A percentile compares a stretch with the other conserved stretches of the same genome.
phyloP scores from a whole-genome alignment of 257 asterid species.

The Primulina huaijiensis region DNA sequence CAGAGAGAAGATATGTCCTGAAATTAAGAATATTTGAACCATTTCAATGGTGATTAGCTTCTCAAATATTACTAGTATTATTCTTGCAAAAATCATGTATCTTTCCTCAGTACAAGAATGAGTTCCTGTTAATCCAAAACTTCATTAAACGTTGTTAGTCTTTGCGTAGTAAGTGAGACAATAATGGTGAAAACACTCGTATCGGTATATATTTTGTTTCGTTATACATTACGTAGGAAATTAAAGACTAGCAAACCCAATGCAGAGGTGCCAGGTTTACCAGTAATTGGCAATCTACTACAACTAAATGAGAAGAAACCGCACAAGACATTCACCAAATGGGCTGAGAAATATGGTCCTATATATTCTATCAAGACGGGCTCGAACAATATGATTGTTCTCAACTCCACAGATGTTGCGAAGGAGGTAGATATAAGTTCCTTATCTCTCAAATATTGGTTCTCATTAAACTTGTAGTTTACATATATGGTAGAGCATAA shows the following conservation, averaged over 20 bases:
- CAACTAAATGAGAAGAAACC: conserved; percentile 75
- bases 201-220: not conserved
- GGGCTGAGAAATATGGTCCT: conserved; percentile 69
- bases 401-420: conserved; percentile 47
- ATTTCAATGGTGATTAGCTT: too few species aligned
- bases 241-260: conserved; percentile 19
- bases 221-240: not conserved
- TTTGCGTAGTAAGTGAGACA: too few species aligned
- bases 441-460: not conserved
- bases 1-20: too few species aligned
- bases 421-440: conserved; percentile 48
- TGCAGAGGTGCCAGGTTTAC: conserved; percentile 67
- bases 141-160: not conserved
- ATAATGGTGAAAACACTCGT: not conserved
- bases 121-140: not conserved
- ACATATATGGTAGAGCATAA: not conserved
- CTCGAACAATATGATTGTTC: conserved; percentile 43
- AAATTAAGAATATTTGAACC: too few species aligned
- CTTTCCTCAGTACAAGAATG: not conserved
- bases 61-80: too few species aligned
- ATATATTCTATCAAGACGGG: conserved; percentile 67
- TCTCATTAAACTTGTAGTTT: not conserved
- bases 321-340: conserved; percentile 53
- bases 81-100: too few species aligned
- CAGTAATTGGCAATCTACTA: conserved; percentile 60